Conservation (phyloP, 371 early-diverging fungal genomes). For the Mortierella sp. region DNA sequence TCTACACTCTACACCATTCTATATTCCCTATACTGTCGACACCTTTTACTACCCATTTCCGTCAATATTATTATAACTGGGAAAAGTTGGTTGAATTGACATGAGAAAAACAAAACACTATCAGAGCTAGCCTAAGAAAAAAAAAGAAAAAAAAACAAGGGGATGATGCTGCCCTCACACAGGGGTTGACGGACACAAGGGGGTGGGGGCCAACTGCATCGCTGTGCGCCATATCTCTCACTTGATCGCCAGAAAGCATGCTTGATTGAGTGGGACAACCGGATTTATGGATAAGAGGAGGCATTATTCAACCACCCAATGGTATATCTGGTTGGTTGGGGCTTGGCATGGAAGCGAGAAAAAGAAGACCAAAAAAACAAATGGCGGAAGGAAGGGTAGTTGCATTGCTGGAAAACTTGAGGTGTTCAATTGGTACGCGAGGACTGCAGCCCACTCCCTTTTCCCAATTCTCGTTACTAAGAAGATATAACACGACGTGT, state of each 20-base stretch:
- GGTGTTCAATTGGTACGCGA: neutral
- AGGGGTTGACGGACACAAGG: neutral
- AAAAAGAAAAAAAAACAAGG: neutral
- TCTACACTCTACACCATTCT: neutral
- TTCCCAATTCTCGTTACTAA: neutral
- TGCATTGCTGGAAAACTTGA: neutral
- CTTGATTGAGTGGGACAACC: too few relatives aligned
- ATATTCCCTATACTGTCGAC: neutral
- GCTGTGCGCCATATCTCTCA: neutral
- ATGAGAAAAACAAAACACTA: neutral
- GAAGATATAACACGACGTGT: neutral
- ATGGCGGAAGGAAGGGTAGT: neutral
- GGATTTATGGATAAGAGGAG: too few relatives aligned
- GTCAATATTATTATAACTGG: neutral
- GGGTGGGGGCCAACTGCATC: neutral
- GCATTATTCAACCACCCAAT: too few relatives aligned
- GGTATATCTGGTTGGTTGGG: too few relatives aligned
- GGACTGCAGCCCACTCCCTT: neutral
- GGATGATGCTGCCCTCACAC: neutral
- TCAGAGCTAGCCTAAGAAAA: neutral
- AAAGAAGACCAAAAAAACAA: too few relatives aligned
- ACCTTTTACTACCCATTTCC: neutral
- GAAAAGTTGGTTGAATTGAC: neutral
- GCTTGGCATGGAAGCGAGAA: too few relatives aligned
- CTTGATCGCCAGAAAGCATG: neutral